Base-by-base conservation (phyloP, 73 alveolate species). In the Breviolum minutum region DNA sequence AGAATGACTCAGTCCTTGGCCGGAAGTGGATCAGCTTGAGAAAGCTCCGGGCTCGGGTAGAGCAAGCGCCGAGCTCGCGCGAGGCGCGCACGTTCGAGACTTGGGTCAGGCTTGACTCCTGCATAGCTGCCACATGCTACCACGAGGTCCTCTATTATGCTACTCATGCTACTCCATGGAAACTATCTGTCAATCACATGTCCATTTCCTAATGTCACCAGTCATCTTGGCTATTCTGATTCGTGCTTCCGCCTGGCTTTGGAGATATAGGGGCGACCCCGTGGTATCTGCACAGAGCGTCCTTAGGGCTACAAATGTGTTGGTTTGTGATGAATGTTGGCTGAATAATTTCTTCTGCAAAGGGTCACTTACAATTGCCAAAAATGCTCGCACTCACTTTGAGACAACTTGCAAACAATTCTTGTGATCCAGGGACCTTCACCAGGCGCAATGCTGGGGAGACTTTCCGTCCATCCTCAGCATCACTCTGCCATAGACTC, bases 381-480 rank as follows among this genome's bases (percentile, higher is more conserved):
- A 40, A 40, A 40, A 40, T 40, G 54, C 3, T 40, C 54, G 54
- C 54, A 40, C 54, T 40, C 54, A 40, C 54, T 40, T 40, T 40
- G 54, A 22, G 17, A 68, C 17, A 68, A 22, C 77, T 68, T 68
- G n/a, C 77, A 17, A 68, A 14, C 30, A 81, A 8, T 17, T 16
- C 22, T 17, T 83, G 92, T 84, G 10, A 48, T 20, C 95, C 83
- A 40, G 96, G 79, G 4, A 26, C 98, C 98, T 92, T 92, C 70
- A 92, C 98, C 91, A 92, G n/a, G 12, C 98, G 98, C 90, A 92
- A 30, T 3, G 98, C 98, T 27, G 98, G 98, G 19, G 98, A 81
- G 40, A 74, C 98, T 68, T 62, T 92, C 80, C 98, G 98, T n/a
- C 86, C 87, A 27, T 92, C 98, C 98, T 91, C 88, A n/a, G 97